These are phyloP conservation scores for Aspergillus hiratsukae DNA, from an alignment of 2,329 filamentous ascomycete genomes.

Conservation along the genomic window DNA sequence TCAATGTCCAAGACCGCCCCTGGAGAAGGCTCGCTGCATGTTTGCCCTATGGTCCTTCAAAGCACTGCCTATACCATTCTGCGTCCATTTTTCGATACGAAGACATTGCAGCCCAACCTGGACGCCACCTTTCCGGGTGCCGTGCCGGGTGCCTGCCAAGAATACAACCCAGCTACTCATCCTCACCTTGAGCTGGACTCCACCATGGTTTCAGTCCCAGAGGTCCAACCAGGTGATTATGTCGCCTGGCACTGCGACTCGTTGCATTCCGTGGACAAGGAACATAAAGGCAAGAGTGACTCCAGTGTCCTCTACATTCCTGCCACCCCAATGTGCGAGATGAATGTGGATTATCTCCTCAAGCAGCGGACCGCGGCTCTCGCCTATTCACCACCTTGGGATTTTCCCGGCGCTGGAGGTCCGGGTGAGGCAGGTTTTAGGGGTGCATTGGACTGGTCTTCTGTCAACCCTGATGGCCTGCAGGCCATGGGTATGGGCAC, in stretches of 20 bases:
- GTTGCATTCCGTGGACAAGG: conserved; percentile 78
- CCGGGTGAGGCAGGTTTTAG: conserved; percentile 39
- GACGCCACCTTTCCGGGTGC: conserved; percentile 62
- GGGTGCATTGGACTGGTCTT: conserved; percentile 36
- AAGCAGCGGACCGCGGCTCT: conserved; percentile 69
- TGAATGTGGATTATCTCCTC: conserved; percentile 66
- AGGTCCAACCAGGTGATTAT: conserved; percentile 67
- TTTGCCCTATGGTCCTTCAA: conserved; percentile 72
- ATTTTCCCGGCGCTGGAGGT: conserved; percentile 60
- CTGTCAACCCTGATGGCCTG: conserved; percentile 45
- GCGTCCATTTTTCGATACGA: conserved; percentile 71
- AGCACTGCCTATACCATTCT: conserved; percentile 77
- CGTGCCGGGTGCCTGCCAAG: conserved; percentile 63
- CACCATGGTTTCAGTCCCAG: conserved; percentile 69
- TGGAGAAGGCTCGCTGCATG: conserved; percentile 71
- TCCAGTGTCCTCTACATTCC: conserved; percentile 88
- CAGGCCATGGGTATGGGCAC: conserved; percentile 53
- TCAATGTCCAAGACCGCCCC: conserved; percentile 67
- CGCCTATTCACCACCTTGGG: conserved; percentile 61
- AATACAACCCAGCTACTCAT: conserved; percentile 60
- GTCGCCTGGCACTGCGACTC: conserved; percentile 75
- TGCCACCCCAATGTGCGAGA: conserved; percentile 71
- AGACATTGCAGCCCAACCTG: conserved; percentile 39
- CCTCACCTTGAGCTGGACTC: conserved; percentile 64
- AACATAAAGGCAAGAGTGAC: conserved; percentile 67